These are phyloP conservation scores for Colletotrichum acutatum DNA, from an alignment of 2,329 filamentous ascomycete genomes.

Conservation along the genomic window DNA sequence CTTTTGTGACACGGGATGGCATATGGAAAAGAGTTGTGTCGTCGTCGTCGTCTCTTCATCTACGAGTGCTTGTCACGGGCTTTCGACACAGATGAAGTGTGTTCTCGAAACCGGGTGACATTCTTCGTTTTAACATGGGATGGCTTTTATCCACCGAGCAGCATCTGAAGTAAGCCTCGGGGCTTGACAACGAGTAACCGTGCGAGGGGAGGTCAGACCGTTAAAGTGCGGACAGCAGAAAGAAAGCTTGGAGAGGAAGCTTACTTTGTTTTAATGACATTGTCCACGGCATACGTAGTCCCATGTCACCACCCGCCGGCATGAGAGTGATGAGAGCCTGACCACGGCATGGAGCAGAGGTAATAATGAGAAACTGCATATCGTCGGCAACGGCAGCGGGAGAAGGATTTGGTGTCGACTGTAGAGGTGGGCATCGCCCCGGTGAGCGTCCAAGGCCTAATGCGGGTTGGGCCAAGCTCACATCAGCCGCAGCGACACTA, in stretches of 20 bases:
- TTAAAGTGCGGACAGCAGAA: not conserved
- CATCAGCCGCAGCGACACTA: constrained; percentile 29
- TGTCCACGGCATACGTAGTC: not conserved
- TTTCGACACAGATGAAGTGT: not conserved
- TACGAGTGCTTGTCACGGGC: not conserved
- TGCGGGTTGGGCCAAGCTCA: not conserved
- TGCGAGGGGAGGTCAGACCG: not conserved
- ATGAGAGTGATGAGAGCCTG: not conserved
- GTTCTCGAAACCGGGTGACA: not conserved
- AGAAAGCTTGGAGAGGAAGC: not conserved
- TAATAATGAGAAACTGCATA: not conserved
- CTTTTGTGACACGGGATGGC: not conserved
- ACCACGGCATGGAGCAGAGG: not conserved
- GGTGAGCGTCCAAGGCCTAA: not conserved
- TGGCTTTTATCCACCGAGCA: not conserved
- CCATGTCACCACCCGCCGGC: not conserved
- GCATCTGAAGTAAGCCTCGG: not conserved
- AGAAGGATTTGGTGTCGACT: not conserved
- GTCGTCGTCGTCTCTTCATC: not conserved
- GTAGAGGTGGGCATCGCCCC: constrained; percentile 3
- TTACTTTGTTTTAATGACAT: not conserved
- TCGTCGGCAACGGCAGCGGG: too few species aligned
- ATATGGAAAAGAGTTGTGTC: not conserved
- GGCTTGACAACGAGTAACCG: not conserved
- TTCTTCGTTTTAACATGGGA: not conserved